phyloP scores from a whole-genome alignment of 2,329 filamentous ascomycete species.

The Aspergillus costaricaensis region DNA sequence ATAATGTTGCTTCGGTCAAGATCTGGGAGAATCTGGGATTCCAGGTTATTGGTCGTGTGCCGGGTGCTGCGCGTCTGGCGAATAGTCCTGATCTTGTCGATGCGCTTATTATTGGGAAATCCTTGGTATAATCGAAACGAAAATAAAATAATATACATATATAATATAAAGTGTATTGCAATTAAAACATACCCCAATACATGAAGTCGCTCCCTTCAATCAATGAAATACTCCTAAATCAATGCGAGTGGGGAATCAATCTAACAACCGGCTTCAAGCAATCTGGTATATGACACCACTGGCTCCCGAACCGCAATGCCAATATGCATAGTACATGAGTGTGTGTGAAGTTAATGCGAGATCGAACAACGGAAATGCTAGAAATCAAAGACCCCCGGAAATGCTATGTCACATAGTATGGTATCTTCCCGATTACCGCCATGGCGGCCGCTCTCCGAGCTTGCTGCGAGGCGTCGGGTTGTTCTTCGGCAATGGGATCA shows the following conservation, averaged over 20 bases:
- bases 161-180: background rate
- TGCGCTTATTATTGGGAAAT: slow-evolving; percentile 42
- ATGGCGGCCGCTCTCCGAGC: slow-evolving; percentile 38
- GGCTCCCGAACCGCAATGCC: slow-evolving; percentile 17
- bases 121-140: slow-evolving; percentile 23
- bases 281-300: slow-evolving; percentile 21
- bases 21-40: slow-evolving; percentile 45
- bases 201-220: background rate
- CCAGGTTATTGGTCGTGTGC: slow-evolving; percentile 40
- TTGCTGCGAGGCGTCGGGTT: slow-evolving; percentile 33
- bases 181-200: too few relatives aligned
- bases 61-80: slow-evolving; percentile 36
- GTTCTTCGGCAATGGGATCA: slow-evolving; percentile 43
- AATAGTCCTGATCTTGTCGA: slow-evolving; percentile 42
- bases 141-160: background rate
- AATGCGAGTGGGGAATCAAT: slow-evolving; percentile 26
- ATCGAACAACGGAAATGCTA: slow-evolving; percentile 12
- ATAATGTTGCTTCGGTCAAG: slow-evolving; percentile 41
- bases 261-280: slow-evolving; percentile 16
- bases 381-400: slow-evolving; percentile 15
- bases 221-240: slow-evolving; percentile 6
- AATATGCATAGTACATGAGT: slow-evolving; percentile 3
- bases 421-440: slow-evolving; percentile 29
- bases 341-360: slow-evolving; percentile 16
- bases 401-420: slow-evolving; percentile 19